These are phyloP conservation scores for Asclepias syriaca DNA, from an alignment of 257 asterid species.

Conservation along the genomic window DNA sequence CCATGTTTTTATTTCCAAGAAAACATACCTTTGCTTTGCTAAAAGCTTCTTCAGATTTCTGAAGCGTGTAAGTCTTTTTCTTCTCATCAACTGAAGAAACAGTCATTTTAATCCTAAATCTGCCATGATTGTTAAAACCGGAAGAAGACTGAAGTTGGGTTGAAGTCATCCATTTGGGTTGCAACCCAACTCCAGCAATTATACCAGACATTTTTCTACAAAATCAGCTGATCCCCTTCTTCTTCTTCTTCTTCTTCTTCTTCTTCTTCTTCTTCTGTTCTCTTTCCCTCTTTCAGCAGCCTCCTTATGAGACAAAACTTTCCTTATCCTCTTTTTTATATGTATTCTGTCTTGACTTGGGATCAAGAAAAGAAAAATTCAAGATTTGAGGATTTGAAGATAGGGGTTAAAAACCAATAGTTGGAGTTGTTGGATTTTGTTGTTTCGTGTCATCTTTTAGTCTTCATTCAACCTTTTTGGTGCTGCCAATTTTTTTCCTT, in stretches of 20 bases:
- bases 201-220: slow-evolving; percentile 11
- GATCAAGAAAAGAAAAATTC: neutral
- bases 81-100: slow-evolving; percentile 57
- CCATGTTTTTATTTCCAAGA: neutral
- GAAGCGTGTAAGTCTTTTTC: slow-evolving; percentile 68
- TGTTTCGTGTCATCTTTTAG: too few species aligned
- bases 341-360: slow-evolving; percentile 4
- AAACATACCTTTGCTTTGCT: slow-evolving; percentile 71
- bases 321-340: neutral
- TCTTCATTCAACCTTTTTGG: neutral
- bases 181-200: slow-evolving; percentile 18
- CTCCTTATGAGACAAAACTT: neutral
- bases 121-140: slow-evolving; percentile 19
- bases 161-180: slow-evolving; percentile 10
- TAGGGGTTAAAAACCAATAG: neutral
- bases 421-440: neutral
- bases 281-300: neutral
- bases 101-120: slow-evolving; percentile 50
- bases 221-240: neutral
- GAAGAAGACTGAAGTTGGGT: neutral
- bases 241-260: neutral
- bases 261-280: neutral
- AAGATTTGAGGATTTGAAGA: neutral
- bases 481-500: too few species aligned
- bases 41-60: slow-evolving; percentile 94